These are phyloP conservation scores for Fusarium decemcellulare DNA, from an alignment of 2,329 filamentous ascomycete species.

Conservation along the genomic window DNA sequence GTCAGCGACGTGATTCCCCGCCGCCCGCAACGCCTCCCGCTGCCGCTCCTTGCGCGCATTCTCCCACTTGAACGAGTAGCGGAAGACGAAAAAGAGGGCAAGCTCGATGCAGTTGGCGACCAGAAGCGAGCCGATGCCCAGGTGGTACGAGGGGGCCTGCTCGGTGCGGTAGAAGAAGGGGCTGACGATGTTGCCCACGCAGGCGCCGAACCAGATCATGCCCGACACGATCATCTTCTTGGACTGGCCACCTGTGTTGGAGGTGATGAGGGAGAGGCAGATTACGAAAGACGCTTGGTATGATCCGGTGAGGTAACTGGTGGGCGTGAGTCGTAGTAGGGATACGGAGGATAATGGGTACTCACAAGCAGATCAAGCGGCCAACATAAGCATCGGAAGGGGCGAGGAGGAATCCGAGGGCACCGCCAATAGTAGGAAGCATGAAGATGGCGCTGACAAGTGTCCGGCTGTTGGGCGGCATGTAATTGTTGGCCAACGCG, in stretches of 20 bases:
- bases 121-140: constrained; percentile 59
- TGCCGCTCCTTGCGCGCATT: constrained; percentile 56
- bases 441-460: constrained; percentile 69
- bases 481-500: constrained; percentile 54
- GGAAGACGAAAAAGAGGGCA: constrained; percentile 55
- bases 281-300: constrained; percentile 59
- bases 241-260: constrained; percentile 69
- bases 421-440: constrained; percentile 70
- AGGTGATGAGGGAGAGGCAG: constrained; percentile 61
- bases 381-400: constrained; percentile 64
- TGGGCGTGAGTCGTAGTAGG: fast-evolving
- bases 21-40: constrained; percentile 49
- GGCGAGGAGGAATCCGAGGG: constrained; percentile 70
- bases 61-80: constrained; percentile 56
- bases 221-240: constrained; percentile 77
- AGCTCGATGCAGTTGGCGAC: constrained; percentile 58
- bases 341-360: neutral
- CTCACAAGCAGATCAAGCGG: constrained; percentile 68
- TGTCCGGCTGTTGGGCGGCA: constrained; percentile 64
- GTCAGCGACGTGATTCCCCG: constrained; percentile 40
- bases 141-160: constrained; percentile 61
- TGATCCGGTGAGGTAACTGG: constrained; percentile 53
- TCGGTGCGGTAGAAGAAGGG: constrained; percentile 73
- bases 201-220: constrained; percentile 72
- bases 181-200: constrained; percentile 72